Evolutionary conservation across 176 grass and related monocot species (phyloP), one percentile per base, ranked within the genome.

Genomic region (Saccharum officinarum): DNA sequence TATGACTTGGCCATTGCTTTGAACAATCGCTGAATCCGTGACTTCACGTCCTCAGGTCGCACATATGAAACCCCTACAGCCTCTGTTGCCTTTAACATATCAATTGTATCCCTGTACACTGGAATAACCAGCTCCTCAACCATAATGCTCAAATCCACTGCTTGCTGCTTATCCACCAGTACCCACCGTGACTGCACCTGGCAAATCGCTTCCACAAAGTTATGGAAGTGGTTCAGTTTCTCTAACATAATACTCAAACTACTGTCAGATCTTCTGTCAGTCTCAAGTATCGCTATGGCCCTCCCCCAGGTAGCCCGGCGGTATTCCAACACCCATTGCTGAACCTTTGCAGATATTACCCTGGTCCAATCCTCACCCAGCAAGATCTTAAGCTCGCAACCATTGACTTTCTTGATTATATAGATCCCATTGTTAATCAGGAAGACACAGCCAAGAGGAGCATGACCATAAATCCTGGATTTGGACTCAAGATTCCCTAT

Each of bases 391-490:
- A 86, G 67, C 47, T 92, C 79, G 38, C 82, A 88, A 38, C 25
- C 57, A 66, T 77, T 40, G 67, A 78, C 86, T 77, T 92, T 92
- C 67, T 85, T 79, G 38, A 80, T 54, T 66, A 92, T 70, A 66
- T 92, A 92, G 7, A 55, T 71, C 37, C 73, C 79, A 57, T 86
- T 92, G 79, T 92, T 92, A 65, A 86, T 82, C 74, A 92, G 68
- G 62, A 88, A 88, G 37, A 92, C 17, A 71, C 67, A 70, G 14
- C 78, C 8, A 17, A 86, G 86, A 39, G 90, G 79, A 20, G 22
- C 66, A 67, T 92, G 78, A 17, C 13, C 57, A 73, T 88, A 92
- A 77, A 88, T 26, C 79, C 73, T 86, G 39, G 86, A 92, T 46
- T 92, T 92, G 7, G 30, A 76, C 39, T 83, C 73, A 44, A 92